Percentiles rank a stretch among this genome's conserved stretches.
phyloP scores from a whole-genome alignment of 768 basidiomycete species.

The Lactarius hatsudake region DNA sequence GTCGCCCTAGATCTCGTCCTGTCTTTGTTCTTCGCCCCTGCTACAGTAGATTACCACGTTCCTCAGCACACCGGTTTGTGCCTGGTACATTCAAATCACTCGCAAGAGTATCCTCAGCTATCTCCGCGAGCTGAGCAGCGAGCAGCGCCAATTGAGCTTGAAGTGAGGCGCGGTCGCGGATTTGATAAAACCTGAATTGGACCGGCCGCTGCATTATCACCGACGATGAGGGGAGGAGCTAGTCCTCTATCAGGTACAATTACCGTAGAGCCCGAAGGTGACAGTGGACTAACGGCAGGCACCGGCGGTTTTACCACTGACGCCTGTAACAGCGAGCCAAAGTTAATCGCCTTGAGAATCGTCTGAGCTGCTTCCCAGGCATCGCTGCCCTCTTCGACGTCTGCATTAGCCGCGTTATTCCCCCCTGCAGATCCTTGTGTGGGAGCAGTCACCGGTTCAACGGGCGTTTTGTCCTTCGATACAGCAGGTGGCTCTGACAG shows the following conservation, averaged over 20 bases:
- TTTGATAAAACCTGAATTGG: conserved; percentile 35
- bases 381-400: conserved; percentile 47
- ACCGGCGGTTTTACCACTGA: conserved; percentile 27
- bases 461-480: conserved; percentile 7
- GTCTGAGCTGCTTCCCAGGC: conserved; percentile 78
- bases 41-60: background rate
- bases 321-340: conserved; percentile 51
- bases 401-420: conserved; percentile 29
- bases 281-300: conserved; percentile 10
- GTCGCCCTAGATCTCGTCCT: conserved; percentile 25
- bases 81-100: conserved; percentile 20
- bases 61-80: conserved; percentile 6
- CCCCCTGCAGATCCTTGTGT: background rate
- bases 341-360: conserved; percentile 75
- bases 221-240: conserved; percentile 9
- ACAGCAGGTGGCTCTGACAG: conserved; percentile 27
- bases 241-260: background rate
- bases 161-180: conserved; percentile 58
- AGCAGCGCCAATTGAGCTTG: conserved; percentile 72
- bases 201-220: conserved; percentile 13
- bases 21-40: conserved; percentile 6
- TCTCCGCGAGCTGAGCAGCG: conserved; percentile 68
- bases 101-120: conserved; percentile 43
- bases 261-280: background rate
- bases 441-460: background rate